Conservation (phyloP, 331 rosid genomes). For the Cydonia oblonga region DNA sequence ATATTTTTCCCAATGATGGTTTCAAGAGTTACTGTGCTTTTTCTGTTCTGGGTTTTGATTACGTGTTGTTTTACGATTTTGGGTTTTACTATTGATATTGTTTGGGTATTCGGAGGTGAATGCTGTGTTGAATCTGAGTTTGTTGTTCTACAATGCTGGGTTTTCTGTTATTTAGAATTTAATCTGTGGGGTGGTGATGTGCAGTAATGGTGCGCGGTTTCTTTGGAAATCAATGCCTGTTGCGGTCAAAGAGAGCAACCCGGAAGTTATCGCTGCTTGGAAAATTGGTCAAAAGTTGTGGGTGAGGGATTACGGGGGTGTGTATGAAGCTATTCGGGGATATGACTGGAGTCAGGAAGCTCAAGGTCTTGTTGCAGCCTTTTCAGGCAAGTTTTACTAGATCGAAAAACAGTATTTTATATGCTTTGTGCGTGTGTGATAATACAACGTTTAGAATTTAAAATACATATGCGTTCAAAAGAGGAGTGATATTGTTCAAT, state of each 20-base stretch:
- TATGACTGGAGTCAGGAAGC: conserved; percentile 74
- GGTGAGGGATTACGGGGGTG: conserved; percentile 56
- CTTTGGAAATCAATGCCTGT: conserved; percentile 78
- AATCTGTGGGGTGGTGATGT: conserved; percentile 17
- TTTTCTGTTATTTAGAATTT: background rate
- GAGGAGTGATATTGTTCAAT: background rate
- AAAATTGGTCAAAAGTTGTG: conserved; percentile 72
- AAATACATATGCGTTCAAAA: too few relatives aligned
- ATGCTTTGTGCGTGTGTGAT: background rate
- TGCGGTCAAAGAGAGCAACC: conserved; percentile 53
- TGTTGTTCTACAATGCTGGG: background rate
- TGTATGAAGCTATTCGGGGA: conserved; percentile 53
- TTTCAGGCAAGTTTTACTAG: conserved; percentile 55
- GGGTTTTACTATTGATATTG: background rate
- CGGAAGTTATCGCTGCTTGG: conserved; percentile 67
- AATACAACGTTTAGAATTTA: too few relatives aligned
- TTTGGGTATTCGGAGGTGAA: background rate
- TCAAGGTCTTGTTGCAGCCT: conserved; percentile 55
- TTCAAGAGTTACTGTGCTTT: background rate
- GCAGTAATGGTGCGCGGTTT: conserved; percentile 84
- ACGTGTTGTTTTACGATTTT: background rate
- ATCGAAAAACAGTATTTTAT: background rate
- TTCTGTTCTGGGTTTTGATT: background rate
- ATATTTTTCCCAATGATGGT: background rate
- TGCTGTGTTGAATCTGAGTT: background rate